Conservation (phyloP, 257 asterid species). For the Solanum clarkiae region DNA sequence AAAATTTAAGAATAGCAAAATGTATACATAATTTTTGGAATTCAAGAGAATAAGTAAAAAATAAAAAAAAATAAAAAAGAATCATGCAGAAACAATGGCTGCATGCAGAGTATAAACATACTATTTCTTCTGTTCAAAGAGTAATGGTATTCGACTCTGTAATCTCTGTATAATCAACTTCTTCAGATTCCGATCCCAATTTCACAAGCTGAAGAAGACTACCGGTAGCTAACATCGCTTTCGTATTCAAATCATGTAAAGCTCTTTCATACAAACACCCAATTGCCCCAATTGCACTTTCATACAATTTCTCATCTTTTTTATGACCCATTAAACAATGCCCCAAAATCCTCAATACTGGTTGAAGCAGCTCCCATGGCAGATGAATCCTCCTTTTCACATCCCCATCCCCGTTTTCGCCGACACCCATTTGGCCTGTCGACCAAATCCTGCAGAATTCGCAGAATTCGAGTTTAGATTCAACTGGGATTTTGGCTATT, state of each 20-base stretch:
- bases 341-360: conserved; percentile 55
- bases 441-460: conserved; percentile 58
- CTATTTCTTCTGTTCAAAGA: conserved; percentile 1
- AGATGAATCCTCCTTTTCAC: conserved; percentile 33
- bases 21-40: no score
- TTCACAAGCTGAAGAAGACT: conserved; percentile 56
- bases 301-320: conserved; percentile 21
- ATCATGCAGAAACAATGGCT: neutral
- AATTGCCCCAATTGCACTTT: conserved; percentile 43
- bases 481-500: conserved; percentile 40
- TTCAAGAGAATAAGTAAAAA: no score
- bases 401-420: neutral
- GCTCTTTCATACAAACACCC: conserved; percentile 44
- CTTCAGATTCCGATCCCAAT: conserved; percentile 6
- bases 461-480: conserved; percentile 67
- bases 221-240: conserved; percentile 56
- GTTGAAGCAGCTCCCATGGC: conserved; percentile 71
- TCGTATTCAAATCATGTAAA: conserved; percentile 53
- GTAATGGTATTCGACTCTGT: conserved; percentile 23
- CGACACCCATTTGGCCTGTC: conserved; percentile 8
- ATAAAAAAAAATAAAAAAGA: no score
- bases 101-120: neutral
- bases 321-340: conserved; percentile 56
- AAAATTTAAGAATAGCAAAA: no score
- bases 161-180: conserved; percentile 59